A percentile compares a stretch with the other conserved stretches of the same genome.
Conservation (phyloP, 1,284 basidiomycete genomes). For the Cutaneotrichosporon curvatum region DNA sequence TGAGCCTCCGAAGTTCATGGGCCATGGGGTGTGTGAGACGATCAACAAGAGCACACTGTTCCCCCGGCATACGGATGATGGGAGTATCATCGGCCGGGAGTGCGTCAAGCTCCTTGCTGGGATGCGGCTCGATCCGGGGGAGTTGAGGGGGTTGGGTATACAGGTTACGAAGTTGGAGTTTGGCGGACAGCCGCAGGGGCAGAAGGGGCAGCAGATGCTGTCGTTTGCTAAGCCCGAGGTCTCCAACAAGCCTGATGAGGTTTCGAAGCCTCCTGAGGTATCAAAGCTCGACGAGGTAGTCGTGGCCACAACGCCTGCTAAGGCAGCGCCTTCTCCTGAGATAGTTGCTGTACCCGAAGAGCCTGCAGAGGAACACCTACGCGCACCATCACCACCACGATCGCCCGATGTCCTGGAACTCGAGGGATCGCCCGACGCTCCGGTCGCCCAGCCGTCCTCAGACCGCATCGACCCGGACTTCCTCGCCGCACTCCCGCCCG, state of each 20-base stretch:
- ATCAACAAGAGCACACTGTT: constrained; percentile 68
- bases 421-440: not conserved
- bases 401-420: too few species aligned
- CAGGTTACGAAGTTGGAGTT: constrained; percentile 82
- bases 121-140: constrained; percentile 70
- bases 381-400: too few species aligned
- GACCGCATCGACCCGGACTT: constrained; percentile 38
- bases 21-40: constrained; percentile 79
- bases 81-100: constrained; percentile 63
- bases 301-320: too few species aligned
- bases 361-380: too few species aligned
- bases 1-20: constrained; percentile 95
- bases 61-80: constrained; percentile 64
- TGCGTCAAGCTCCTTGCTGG: constrained; percentile 68
- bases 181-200: constrained; percentile 21
- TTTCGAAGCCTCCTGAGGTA: too few species aligned
- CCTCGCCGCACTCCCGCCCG: constrained; percentile 32
- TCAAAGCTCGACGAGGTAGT: too few species aligned
- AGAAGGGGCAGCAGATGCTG: constrained; percentile 25
- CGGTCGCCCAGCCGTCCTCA: not conserved
- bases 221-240: constrained; percentile 18
- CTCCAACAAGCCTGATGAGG: too few species aligned
- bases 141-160: constrained; percentile 87
- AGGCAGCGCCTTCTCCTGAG: too few species aligned
- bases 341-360: too few species aligned